Evolutionary conservation across 306 rosid species (phyloP).

Genomic region (Sicyos baderoa): DNA sequence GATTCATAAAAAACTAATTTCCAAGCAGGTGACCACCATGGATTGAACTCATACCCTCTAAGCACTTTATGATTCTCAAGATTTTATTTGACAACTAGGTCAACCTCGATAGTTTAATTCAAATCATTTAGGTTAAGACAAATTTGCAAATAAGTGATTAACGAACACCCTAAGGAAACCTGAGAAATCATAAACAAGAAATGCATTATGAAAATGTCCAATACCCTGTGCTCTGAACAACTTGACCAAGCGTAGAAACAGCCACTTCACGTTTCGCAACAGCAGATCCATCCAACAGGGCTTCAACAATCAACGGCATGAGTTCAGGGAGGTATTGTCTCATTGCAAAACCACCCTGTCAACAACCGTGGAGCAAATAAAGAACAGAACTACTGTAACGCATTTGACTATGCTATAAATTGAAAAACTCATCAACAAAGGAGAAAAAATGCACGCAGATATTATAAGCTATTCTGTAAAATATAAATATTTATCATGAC

Average conservation of each 20-base stretch:
- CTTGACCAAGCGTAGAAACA: slow-evolving; percentile 95
- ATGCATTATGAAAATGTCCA: slow-evolving; percentile 19
- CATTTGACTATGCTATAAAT: not conserved
- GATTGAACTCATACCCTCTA: too few species aligned
- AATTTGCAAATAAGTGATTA: not conserved
- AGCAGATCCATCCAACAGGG: slow-evolving; percentile 92
- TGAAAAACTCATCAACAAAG: not conserved
- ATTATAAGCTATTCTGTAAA: too few species aligned
- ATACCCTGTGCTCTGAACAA: slow-evolving; percentile 99
- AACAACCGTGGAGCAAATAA: slow-evolving; percentile 6
- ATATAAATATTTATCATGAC: too few species aligned
- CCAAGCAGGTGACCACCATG: too few species aligned
- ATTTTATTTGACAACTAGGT: not conserved
- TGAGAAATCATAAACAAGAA: not conserved
- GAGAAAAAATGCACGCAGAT: not conserved
- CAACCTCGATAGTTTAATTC: too few species aligned
- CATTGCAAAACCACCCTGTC: slow-evolving; percentile 92
- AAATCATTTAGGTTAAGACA: not conserved
- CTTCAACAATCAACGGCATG: slow-evolving; percentile 94
- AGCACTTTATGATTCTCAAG: too few species aligned
- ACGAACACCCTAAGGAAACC: not conserved
- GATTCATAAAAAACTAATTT: too few species aligned
- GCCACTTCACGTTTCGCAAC: slow-evolving; percentile 90
- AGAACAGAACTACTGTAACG: not conserved
- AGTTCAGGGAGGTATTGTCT: slow-evolving; percentile 95